A percentile compares a stretch with the other conserved stretches of the same genome.
Evolutionary conservation across 1,284 basidiomycete species (phyloP).

Genomic region (Rhizoctonia solani): DNA sequence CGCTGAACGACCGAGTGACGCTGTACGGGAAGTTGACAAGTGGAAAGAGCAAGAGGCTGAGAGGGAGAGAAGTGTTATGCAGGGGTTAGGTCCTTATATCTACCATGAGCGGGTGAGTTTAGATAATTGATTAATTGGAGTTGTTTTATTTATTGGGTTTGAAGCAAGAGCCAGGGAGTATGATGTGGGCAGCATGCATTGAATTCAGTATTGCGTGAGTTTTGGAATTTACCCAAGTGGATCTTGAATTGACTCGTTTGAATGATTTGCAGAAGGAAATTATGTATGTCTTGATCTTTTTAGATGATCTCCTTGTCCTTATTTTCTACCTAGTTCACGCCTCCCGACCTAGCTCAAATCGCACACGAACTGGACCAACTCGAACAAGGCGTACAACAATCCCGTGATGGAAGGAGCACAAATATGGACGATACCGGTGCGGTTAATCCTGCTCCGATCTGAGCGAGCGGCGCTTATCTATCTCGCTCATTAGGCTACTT

Average conservation of each 20-base stretch:
- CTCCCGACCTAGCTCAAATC: conserved; percentile 83
- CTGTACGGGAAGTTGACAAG: conserved; percentile 22
- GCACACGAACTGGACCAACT: conserved; percentile 65
- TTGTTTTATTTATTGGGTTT: not conserved
- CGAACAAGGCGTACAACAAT: conserved; percentile 50
- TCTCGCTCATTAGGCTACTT: conserved; percentile 67
- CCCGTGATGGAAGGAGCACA: conserved; percentile 53
- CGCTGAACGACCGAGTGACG: conserved; percentile 27
- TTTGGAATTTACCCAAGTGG: conserved; percentile 31
- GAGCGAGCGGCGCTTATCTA: conserved; percentile 36
- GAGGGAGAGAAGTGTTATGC: conserved; percentile 31
- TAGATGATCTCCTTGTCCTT: conserved; percentile 14
- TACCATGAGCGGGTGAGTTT: conserved; percentile 30
- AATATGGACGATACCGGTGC: conserved; percentile 91
- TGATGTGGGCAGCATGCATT: conserved; percentile 84
- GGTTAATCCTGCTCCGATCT: conserved; percentile 38
- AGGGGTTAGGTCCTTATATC: conserved; percentile 25
- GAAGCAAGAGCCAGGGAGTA: conserved; percentile 71
- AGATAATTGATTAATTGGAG: not conserved
- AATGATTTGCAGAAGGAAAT: conserved; percentile 58
- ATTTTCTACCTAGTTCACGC: conserved; percentile 63
- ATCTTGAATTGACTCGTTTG: not conserved
- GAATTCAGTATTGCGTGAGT: conserved; percentile 73
- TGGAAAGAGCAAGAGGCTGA: conserved; percentile 29
- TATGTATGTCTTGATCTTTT: conserved; percentile 57